phyloP scores from a whole-genome alignment of 305 asterid species.

The Coffea humblotiana region DNA sequence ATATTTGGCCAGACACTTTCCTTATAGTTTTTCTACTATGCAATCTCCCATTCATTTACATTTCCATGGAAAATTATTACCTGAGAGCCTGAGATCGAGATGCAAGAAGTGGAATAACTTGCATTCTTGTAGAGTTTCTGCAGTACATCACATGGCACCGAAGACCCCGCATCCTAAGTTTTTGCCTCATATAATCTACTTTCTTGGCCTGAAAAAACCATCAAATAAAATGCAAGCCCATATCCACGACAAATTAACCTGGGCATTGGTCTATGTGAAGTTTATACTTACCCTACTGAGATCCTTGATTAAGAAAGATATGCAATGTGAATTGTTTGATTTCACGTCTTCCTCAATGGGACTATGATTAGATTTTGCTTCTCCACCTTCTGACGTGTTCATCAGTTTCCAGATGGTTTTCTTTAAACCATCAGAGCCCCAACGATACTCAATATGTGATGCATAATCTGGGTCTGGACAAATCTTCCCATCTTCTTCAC shows the following conservation, averaged over 20 bases:
- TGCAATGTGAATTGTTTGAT: conserved; percentile 70
- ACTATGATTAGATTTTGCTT: conserved; percentile 30
- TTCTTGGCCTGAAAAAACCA: conserved; percentile 57
- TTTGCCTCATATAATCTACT: conserved; percentile 83
- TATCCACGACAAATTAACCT: not conserved
- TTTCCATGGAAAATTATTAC: conserved; percentile 24
- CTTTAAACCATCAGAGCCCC: conserved; percentile 84
- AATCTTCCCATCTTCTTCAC: conserved; percentile 57
- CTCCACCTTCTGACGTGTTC: conserved; percentile 42
- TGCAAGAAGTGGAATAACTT: conserved; percentile 81
- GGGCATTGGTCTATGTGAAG: not conserved
- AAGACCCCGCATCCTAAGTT: conserved; percentile 87
- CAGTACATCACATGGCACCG: conserved; percentile 89
- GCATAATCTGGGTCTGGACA: conserved; percentile 67
- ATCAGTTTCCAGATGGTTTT: conserved; percentile 81
- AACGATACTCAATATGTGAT: conserved; percentile 75
- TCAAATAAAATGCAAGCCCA: conserved; percentile 1
- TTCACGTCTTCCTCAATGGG: conserved; percentile 55
- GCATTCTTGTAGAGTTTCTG: conserved; percentile 81
- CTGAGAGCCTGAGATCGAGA: conserved; percentile 92
- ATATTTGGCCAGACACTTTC: not conserved
- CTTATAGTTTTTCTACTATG: not conserved
- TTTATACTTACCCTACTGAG: conserved; percentile 42
- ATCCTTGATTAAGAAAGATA: conserved; percentile 71
- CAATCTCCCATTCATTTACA: not conserved